Base-by-base conservation (phyloP, 108 stramenopile genomes). In the Nannochloropsis gaditana region DNA sequence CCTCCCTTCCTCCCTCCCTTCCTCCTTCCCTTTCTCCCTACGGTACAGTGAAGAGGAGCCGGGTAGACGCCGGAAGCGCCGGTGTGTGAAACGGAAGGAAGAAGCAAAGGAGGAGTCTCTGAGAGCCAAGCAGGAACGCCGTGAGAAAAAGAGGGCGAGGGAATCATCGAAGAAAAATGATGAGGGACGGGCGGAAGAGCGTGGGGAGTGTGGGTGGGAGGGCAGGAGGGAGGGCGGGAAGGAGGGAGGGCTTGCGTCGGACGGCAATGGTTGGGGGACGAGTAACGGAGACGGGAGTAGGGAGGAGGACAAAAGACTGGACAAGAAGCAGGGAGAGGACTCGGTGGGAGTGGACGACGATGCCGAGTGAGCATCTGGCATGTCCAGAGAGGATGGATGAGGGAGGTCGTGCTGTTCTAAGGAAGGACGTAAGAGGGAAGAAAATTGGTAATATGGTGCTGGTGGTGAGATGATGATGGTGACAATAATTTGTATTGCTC, bases 31-130 rank as follows among this genome's bases (percentile, higher is more conserved):
- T 6, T 73, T 8, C 47, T 50, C 47, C 47, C 6, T n/a, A n/a
- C 59, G 19, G 19, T 6, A n/a, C 59, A 73, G 59, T 73, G 59
- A 73, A n/a, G 59, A 73, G n/a, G 59, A 73, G 4, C 19, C 19
- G 2, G 47, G 47, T 50, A 73, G n/a, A n/a, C 59, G 59, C 2
- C 59, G 59, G 59, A 73, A 73, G 8, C 59, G 59, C 6, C 4
- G 59, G 59, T 73, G 59, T 6, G 59, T 73, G 59, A 73, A 73
- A n/a, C 59, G 59, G 19, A 73, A 73, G 59, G 59, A 73, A n/a
- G 59, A 15, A 3, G 59, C 59, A 15, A 73, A 8, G 6, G 2
- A 73, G 59, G 59, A 73, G n/a, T n/a, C 15, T 2, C 19, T n/a
- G 3, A 15, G 59, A 4, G 59, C 59, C 59, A 15, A n/a, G 19